A percentile compares a stretch with the other conserved stretches of the same genome.
Evolutionary conservation across 257 asterid genomes (phyloP).

Genomic region (Solanum ossicruentum): DNA sequence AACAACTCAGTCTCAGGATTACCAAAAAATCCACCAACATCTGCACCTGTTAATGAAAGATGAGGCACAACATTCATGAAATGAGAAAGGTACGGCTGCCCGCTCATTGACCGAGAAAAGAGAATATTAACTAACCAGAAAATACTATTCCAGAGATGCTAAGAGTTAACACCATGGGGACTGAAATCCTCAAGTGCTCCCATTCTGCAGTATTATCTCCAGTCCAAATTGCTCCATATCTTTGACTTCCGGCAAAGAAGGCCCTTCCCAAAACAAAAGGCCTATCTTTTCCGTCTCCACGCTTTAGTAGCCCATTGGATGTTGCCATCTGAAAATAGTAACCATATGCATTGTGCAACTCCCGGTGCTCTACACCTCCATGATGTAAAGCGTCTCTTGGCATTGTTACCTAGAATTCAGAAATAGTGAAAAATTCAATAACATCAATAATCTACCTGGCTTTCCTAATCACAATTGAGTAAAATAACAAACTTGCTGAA

Average conservation of each 20-base stretch:
- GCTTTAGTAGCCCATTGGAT: slow-evolving; percentile 77
- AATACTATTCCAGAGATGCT: slow-evolving; percentile 86
- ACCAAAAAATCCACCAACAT: slow-evolving; percentile 98
- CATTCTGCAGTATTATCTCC: slow-evolving; percentile 97
- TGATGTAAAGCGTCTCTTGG: slow-evolving; percentile 86
- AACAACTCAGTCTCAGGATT: slow-evolving; percentile 84
- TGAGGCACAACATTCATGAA: slow-evolving; percentile 1
- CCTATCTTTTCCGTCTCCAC: slow-evolving; percentile 73
- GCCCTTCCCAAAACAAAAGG: slow-evolving; percentile 97
- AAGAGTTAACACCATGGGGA: slow-evolving; percentile 89
- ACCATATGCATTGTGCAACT: slow-evolving; percentile 91
- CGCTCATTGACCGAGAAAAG: neutral
- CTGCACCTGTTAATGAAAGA: slow-evolving; percentile 54
- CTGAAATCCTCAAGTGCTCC: slow-evolving; percentile 87
- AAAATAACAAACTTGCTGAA: neutral
- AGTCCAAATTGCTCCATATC: slow-evolving; percentile 97
- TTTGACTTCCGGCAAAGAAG: slow-evolving; percentile 84
- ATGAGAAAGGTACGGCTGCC: neutral
- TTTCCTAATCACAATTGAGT: neutral
- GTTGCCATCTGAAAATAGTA: slow-evolving; percentile 98
- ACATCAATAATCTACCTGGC: neutral
- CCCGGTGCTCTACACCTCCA: slow-evolving; percentile 89
- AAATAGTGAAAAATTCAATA: neutral
- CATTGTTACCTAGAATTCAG: slow-evolving; percentile 59
- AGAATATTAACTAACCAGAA: slow-evolving; percentile 46